Base-by-base conservation (phyloP, 768 basidiomycete species). In the Erythrobasidium yunnanense region DNA sequence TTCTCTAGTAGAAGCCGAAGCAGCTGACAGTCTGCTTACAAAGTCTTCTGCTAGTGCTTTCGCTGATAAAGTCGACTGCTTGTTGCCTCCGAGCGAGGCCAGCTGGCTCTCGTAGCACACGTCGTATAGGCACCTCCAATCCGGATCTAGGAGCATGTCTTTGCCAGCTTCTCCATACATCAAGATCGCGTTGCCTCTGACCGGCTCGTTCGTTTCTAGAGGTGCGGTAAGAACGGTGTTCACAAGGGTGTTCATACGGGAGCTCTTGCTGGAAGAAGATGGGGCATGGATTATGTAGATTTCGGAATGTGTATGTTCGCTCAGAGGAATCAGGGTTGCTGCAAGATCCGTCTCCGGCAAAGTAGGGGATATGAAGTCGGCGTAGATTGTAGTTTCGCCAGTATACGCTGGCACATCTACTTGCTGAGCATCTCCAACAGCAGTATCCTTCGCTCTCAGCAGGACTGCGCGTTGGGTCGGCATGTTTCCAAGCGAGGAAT, bases 21-120 rank as follows among this genome's bases (percentile, higher is more conserved):
- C 20, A 23, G 27, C 33, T 5, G 30, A 29, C 38, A 29, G 54
- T 27, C 35, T 29, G 11, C 4, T 22, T 11, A 55, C 38, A 34
- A 55, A 55, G 25, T 55, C 30, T 4, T 34, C 22, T 34, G 54
- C 54, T 4, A 55, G 4, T 6, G 30, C 30, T 55, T 55, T 22
- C n/a, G n/a, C n/a, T n/a, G n/a, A n/a, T n/a, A n/a, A n/a, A n/a
- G n/a, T n/a, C n/a, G n/a, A n/a, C n/a, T n/a, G n/a, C n/a, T n/a
- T n/a, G n/a, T n/a, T n/a, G n/a, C n/a, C n/a, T 33, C 38, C 25
- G 34, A 45, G 33, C 56, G 4, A 18, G 35, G 46, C 60, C 60
- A 63, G 60, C 49, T 38, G 45, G n/a, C 47, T 49, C 4, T 49
- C 49, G 25, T 63, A 63, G 45, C 45, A 51, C n/a, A 32, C 20